Conservation (phyloP, 1,284 basidiomycete genomes). For the Ganoderma boninense region DNA sequence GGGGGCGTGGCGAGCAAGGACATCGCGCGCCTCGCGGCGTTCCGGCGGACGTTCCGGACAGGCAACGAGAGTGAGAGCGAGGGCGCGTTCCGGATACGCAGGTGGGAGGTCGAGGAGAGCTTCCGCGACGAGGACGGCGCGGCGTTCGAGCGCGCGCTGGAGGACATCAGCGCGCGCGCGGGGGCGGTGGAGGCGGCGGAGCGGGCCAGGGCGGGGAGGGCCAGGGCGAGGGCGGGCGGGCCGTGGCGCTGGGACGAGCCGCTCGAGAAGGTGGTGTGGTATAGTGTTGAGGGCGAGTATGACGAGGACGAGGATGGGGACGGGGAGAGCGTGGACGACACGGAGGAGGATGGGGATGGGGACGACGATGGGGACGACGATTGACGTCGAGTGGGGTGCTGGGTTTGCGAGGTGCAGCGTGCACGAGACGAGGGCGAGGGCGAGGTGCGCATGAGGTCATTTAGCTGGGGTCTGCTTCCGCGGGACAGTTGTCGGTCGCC, state of each 20-base stretch:
- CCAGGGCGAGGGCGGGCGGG: slow-evolving; percentile 22
- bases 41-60: slow-evolving; percentile 24
- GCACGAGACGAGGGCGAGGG: no score
- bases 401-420: not conserved
- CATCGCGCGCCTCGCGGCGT: slow-evolving; percentile 32
- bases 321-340: slow-evolving; percentile 23
- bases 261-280: slow-evolving; percentile 35
- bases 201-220: slow-evolving; percentile 14
- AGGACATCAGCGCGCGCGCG: slow-evolving; percentile 19
- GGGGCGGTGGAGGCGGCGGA: slow-evolving; percentile 10
- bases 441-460: no score
- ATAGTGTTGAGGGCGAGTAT: slow-evolving; percentile 34
- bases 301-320: slow-evolving; percentile 26
- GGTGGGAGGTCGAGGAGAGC: slow-evolving; percentile 37
- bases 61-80: not conserved
- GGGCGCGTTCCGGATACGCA: slow-evolving; percentile 23
- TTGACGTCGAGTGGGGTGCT: no score
- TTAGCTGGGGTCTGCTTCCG: not conserved
- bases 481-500: not conserved
- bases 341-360: slow-evolving; percentile 24
- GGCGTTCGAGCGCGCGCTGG: slow-evolving; percentile 29
- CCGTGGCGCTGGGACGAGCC: slow-evolving; percentile 35
- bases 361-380: slow-evolving; percentile 11
- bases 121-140: slow-evolving; percentile 35
- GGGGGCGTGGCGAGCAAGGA: slow-evolving; percentile 32